A percentile compares a stretch with the other conserved stretches of the same genome.
Conservation (phyloP, 192 early-diverging fungal species). For the Oehlia diaphana region DNA sequence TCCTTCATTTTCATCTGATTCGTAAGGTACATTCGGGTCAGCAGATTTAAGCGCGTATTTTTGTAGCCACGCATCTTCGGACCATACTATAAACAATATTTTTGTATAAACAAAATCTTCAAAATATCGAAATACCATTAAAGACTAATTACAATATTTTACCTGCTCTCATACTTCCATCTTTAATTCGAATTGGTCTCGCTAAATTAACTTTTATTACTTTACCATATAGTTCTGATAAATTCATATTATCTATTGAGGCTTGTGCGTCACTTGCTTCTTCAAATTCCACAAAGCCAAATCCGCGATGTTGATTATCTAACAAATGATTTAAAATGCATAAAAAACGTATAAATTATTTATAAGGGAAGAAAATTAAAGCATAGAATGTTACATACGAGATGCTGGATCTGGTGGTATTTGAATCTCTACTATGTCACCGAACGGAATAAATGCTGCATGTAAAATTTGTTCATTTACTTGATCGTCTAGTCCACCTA, state of each 20-base stretch:
- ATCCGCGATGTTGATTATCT: slow-evolving; percentile 83
- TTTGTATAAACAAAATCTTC: neutral
- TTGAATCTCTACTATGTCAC: slow-evolving; percentile 87
- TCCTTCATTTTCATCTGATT: slow-evolving; percentile 26
- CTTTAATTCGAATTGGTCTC: slow-evolving; percentile 56
- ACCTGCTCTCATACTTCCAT: slow-evolving; percentile 45
- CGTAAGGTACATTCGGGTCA: slow-evolving; percentile 17
- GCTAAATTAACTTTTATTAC: slow-evolving; percentile 89
- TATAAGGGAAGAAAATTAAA: neutral
- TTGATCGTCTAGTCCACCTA: slow-evolving; percentile 79
- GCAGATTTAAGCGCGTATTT: slow-evolving; percentile 37
- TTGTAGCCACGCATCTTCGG: slow-evolving; percentile 46
- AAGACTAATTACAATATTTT: neutral
- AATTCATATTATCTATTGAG: slow-evolving; percentile 95
- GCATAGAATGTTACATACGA: slow-evolving; percentile 43
- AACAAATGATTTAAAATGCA: neutral
- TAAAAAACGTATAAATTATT: neutral
- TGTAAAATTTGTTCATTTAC: slow-evolving; percentile 79
- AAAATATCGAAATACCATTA: neutral
- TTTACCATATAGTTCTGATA: slow-evolving; percentile 84
- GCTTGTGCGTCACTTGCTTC: slow-evolving; percentile 75
- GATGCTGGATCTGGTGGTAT: slow-evolving; percentile 81
- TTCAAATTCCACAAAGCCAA: slow-evolving; percentile 96
- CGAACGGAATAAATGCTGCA: slow-evolving; percentile 94
- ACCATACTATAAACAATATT: slow-evolving; percentile 37